Percentiles rank a stretch among this genome's conserved stretches.
Conservation (phyloP, 495 filamentous ascomycete genomes). For the Aspergillus sclerotioniger region DNA sequence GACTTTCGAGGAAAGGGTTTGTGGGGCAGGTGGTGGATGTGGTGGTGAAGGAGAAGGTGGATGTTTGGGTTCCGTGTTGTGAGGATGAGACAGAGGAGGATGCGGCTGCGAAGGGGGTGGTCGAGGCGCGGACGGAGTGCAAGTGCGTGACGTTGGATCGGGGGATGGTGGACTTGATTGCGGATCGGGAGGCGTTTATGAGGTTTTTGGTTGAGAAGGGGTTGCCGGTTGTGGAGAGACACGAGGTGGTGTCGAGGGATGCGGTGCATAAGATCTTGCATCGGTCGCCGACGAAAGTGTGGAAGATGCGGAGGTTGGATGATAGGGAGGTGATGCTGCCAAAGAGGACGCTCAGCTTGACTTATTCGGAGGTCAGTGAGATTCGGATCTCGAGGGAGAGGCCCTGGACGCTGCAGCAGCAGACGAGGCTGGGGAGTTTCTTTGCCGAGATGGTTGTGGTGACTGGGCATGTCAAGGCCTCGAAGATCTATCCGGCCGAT, state of each 20-base stretch:
- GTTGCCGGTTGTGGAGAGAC: conserved; percentile 57
- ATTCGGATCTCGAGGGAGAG: conserved; percentile 53
- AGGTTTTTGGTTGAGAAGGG: conserved; percentile 47
- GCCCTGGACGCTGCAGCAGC: conserved; percentile 71
- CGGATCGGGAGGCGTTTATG: conserved; percentile 60
- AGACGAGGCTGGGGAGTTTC: conserved; percentile 61
- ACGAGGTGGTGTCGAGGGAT: conserved; percentile 55
- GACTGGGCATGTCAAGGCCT: conserved; percentile 56
- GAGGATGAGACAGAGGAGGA: conserved; percentile 61
- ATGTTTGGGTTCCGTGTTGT: conserved; percentile 74
- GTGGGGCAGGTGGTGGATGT: conserved; percentile 53
- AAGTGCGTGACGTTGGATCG: conserved; percentile 58
- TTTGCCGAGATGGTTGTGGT: conserved; percentile 67
- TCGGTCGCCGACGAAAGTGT: conserved; percentile 47
- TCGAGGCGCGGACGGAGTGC: conserved; percentile 58
- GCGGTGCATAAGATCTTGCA: conserved; percentile 57
- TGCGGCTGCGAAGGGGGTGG: conserved; percentile 57
- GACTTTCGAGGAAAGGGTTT: conserved; percentile 47
- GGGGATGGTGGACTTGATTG: conserved; percentile 48
- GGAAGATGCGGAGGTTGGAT: conserved; percentile 56
- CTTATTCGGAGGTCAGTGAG: conserved; percentile 50
- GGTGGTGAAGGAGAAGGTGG: conserved; percentile 58
- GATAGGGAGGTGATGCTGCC: conserved; percentile 56
- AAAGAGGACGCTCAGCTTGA: conserved; percentile 48
- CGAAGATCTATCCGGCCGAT: conserved; percentile 56